phyloP scores from a whole-genome alignment of 1,284 basidiomycete species.

The Pascua guehoae region DNA sequence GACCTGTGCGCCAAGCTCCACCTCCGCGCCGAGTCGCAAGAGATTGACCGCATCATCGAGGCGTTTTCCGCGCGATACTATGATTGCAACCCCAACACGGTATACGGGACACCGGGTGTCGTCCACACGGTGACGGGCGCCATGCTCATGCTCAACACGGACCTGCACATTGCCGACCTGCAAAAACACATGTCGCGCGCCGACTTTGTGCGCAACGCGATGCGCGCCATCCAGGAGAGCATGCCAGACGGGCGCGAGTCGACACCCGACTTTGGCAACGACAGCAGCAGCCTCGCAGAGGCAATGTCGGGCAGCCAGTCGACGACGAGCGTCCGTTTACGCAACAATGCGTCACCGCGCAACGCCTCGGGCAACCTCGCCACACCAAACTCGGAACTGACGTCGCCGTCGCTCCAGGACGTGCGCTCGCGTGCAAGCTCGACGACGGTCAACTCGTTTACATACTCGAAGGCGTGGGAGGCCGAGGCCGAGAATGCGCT shows the following conservation, averaged over 20 bases:
- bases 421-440: conserved; percentile 28
- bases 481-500: conserved; percentile 75
- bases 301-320: conserved; percentile 22
- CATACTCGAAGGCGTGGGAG: conserved; percentile 61
- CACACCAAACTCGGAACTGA: conserved; percentile 22
- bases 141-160: conserved; percentile 90
- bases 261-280: conserved; percentile 66
- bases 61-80: conserved; percentile 85
- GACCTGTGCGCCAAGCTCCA: conserved; percentile 85
- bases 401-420: conserved; percentile 21
- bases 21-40: conserved; percentile 94
- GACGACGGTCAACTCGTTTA: conserved; percentile 37
- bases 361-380: conserved; percentile 27
- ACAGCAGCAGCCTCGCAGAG: conserved; percentile 54
- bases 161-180: conserved; percentile 91
- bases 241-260: conserved; percentile 47
- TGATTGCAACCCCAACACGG: conserved; percentile 76
- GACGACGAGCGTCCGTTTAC: conserved; percentile 18
- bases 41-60: conserved; percentile 92
- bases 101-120: conserved; percentile 83
- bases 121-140: conserved; percentile 93
- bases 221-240: conserved; percentile 65
- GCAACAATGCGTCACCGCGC: conserved; percentile 21
- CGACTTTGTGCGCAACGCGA: conserved; percentile 90
- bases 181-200: conserved; percentile 82